phyloP scores from a whole-genome alignment of 2,329 filamentous ascomycete species.

The Fusarium dimerum region DNA sequence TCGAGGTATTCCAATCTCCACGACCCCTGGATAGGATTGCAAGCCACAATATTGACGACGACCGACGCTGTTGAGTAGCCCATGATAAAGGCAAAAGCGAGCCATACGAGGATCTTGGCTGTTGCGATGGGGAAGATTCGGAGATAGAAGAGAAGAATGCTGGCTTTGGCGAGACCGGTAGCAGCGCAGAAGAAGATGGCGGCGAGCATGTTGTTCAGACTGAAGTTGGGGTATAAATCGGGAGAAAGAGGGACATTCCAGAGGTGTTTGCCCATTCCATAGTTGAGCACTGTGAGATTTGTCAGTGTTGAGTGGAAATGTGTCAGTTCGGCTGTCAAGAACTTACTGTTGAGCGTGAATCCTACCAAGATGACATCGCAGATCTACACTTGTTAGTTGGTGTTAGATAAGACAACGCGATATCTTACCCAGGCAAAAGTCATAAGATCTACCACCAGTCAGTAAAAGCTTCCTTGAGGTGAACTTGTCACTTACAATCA shows the following conservation, averaged over 20 bases:
- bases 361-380: conserved; percentile 7
- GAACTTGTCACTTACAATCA: conserved; percentile 1
- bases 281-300: conserved; percentile 10
- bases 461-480: neutral
- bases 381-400: neutral
- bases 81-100: conserved; percentile 11
- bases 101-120: conserved; percentile 5
- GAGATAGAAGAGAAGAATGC: conserved; percentile 11
- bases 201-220: conserved; percentile 6
- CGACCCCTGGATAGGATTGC: conserved; percentile 4
- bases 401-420: neutral
- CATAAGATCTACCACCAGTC: conserved; percentile 3
- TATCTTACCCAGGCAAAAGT: conserved; percentile 6
- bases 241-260: conserved; percentile 11
- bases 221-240: conserved; percentile 10
- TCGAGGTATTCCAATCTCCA: conserved; percentile 4
- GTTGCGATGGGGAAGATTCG: conserved; percentile 11
- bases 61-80: conserved; percentile 7
- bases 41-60: conserved; percentile 9
- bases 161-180: conserved; percentile 7
- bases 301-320: too few relatives aligned
- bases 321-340: accelerated
- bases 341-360: conserved; percentile 11
- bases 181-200: conserved; percentile 16
- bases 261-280: conserved; percentile 14